These are phyloP conservation scores for Paramecium tetraurelia DNA, from an alignment of 73 alveolate genomes.

Conservation along the genomic window DNA sequence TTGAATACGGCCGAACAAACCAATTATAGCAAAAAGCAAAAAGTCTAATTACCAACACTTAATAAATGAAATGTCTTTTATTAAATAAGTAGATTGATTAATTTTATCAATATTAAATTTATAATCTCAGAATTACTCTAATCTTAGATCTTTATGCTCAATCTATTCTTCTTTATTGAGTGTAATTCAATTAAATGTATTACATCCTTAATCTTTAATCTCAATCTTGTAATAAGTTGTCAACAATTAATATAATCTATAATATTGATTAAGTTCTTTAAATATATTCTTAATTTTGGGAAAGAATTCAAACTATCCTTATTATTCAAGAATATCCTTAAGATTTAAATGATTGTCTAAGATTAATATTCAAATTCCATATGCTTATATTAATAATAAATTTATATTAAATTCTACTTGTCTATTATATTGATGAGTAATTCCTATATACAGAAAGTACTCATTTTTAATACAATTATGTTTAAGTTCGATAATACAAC, in stretches of 20 bases:
- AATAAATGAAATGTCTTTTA: neutral
- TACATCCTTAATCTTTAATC: neutral
- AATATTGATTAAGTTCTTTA: too few species aligned
- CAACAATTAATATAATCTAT: too few species aligned
- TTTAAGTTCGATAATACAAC: too few species aligned
- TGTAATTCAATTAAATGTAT: too few species aligned
- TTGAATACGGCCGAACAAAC: conserved; percentile 61
- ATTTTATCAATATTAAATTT: neutral
- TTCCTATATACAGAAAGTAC: too few species aligned
- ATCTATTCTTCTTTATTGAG: too few species aligned
- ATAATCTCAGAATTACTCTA: neutral
- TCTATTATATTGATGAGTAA: too few species aligned
- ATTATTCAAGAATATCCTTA: neutral
- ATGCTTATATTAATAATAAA: too few species aligned
- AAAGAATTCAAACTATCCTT: neutral
- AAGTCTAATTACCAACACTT: neutral
- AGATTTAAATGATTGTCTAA: neutral
- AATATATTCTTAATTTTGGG: too few species aligned
- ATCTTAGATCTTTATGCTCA: neutral
- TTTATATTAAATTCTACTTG: neutral
- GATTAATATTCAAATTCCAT: neutral
- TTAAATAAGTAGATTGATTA: neutral
- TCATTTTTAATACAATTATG: too few species aligned
- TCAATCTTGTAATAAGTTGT: too few species aligned
- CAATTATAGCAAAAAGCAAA: conserved; percentile 27